These are phyloP conservation scores for Backusella australiensis DNA, from an alignment of 192 early-diverging fungal species.

Conservation along the genomic window DNA sequence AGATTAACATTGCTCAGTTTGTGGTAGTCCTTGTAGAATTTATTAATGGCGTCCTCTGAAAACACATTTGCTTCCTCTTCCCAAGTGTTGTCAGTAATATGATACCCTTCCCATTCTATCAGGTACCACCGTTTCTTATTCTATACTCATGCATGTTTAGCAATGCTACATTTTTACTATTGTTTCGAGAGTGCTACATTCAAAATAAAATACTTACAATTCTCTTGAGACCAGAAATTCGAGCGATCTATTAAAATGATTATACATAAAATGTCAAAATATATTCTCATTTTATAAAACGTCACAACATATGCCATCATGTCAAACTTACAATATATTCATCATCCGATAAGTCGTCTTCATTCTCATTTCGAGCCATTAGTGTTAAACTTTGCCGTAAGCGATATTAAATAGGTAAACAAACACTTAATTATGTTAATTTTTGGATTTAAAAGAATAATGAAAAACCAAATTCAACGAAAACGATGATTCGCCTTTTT, in stretches of 20 bases:
- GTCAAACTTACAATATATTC: background rate
- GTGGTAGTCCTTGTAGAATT: background rate
- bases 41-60: background rate
- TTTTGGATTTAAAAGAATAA: too few relatives aligned
- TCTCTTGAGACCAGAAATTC: background rate
- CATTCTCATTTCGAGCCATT: background rate
- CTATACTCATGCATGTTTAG: background rate
- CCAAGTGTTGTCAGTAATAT: background rate
- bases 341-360: background rate
- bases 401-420: background rate
- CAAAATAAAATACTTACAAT: background rate
- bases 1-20: background rate
- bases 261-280: background rate
- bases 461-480: background rate
- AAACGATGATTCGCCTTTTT: background rate
- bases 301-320: background rate
- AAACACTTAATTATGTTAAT: background rate
- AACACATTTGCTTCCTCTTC: background rate
- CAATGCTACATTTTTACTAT: background rate
- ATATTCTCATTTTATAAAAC: background rate
- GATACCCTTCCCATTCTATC: constrained; percentile 1
- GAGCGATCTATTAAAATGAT: background rate
- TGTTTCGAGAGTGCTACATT: background rate
- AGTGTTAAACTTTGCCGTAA: background rate
- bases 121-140: background rate